Evolutionary conservation across 495 filamentous ascomycete species (phyloP).

Genomic region (Pseudoneurospora amorphoporcata): DNA sequence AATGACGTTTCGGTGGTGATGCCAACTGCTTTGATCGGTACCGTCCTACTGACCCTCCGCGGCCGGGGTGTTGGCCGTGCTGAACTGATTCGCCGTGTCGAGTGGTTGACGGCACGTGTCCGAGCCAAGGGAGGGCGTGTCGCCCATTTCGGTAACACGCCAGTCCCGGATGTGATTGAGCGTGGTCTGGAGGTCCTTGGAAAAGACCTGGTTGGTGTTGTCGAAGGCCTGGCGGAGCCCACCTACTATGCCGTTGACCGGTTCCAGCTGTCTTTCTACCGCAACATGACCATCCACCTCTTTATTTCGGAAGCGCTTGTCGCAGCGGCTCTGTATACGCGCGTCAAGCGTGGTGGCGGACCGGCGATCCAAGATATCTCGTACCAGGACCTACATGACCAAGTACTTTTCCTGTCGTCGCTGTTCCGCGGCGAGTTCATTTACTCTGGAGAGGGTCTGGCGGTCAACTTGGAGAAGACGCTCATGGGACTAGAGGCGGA

Average conservation of each 20-base stretch:
- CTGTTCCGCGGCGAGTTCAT: slow-evolving; percentile 97
- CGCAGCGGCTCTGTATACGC: slow-evolving; percentile 77
- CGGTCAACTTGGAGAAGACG: slow-evolving; percentile 68
- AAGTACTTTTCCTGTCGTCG: slow-evolving; percentile 81
- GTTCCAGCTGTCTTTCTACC: slow-evolving; percentile 94
- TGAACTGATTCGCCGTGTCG: slow-evolving; percentile 75
- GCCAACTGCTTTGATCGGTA: slow-evolving; percentile 92
- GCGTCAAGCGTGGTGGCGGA: slow-evolving; percentile 79
- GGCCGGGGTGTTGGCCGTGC: slow-evolving; percentile 83
- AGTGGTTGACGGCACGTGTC: slow-evolving; percentile 84
- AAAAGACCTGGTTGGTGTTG: slow-evolving; percentile 69
- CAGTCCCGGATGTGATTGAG: slow-evolving; percentile 72
- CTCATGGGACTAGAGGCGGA: slow-evolving; percentile 68
- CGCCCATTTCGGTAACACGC: slow-evolving; percentile 77
- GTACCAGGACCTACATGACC: slow-evolving; percentile 56
- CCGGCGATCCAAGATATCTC: slow-evolving; percentile 69
- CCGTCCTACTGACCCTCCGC: slow-evolving; percentile 81
- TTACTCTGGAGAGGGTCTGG: slow-evolving; percentile 77
- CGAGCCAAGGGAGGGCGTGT: slow-evolving; percentile 77
- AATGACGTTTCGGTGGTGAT: slow-evolving; percentile 95
- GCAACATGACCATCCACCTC: slow-evolving; percentile 97
- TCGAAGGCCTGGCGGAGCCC: slow-evolving; percentile 70
- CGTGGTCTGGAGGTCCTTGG: slow-evolving; percentile 86
- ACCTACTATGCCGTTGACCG: slow-evolving; percentile 91
- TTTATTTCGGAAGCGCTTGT: slow-evolving; percentile 90